Base-by-base conservation (phyloP, 106 monocot species). In the Xerophyta viscosa region DNA sequence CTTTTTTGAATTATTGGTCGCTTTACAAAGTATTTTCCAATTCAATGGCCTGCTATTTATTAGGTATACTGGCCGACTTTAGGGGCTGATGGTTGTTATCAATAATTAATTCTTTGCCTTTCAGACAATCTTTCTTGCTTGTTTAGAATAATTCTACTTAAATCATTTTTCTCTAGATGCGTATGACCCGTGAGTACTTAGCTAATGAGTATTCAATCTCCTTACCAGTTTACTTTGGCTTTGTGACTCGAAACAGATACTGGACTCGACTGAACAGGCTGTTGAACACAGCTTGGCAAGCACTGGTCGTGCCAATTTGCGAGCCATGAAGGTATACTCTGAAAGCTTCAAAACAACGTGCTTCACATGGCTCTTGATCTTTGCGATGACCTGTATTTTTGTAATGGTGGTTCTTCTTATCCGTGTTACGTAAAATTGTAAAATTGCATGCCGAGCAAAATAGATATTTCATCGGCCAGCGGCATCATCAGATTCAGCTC, bases 261-360 rank as follows among this genome's bases (percentile, higher is more conserved):
- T 86, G 20, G 90, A 90, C 63, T 98, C 90, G 1, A 98, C 86
- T 0, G 98, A 83, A 53, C 81, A 54, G 19, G 98, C 98, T 14
- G 90, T 90, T 4, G 90, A 98, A 53, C 71, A 83, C 29, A 90
- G 98, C 54, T 72, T 98, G 65, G 98, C 98, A 3, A 79, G 74
- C 60, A 98, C 98, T 0, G 73, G 79, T 17, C 78, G 68, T 18
- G 86, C 66, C 20, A 98, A 85, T 57, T 37, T 58, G 11, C 66
- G 96, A 4, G 86, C 96, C 1, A 50, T 59, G 46, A 76, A 79
- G 65, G 62, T 90, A 3, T 90, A 83, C 57, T 90, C 90, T 0
- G 30, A 77, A 67, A 67, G 74, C 48, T 65, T 66, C 33, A 98
- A 86, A 33, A 33, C 33, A 33, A 33, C 33, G 5, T 33, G 33